Evolutionary conservation across 495 filamentous ascomycete genomes (phyloP).

Genomic region (Aspergillus coremiiformis): DNA sequence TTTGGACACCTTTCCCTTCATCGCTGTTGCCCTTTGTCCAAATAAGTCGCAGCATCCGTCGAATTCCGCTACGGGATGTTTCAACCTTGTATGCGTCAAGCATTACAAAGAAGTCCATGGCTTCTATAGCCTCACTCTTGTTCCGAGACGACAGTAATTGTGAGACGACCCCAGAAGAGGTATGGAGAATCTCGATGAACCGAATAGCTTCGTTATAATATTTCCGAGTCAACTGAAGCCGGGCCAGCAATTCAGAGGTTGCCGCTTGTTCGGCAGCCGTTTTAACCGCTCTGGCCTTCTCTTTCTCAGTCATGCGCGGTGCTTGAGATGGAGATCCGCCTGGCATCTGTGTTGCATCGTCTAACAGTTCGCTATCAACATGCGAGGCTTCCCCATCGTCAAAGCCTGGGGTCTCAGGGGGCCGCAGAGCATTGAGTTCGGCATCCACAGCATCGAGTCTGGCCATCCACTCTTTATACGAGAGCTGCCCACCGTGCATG

Average conservation of each 20-base stretch:
- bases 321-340: constrained; percentile 56
- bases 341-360: constrained; percentile 80
- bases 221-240: constrained; percentile 75
- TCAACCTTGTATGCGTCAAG: constrained; percentile 93
- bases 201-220: constrained; percentile 88
- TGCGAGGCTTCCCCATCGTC: constrained; percentile 48
- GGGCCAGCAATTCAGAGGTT: constrained; percentile 72
- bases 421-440: constrained; percentile 74
- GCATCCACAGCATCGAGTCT: constrained; percentile 72
- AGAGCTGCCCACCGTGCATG: constrained; percentile 83
- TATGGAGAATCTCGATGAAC: constrained; percentile 91
- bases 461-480: constrained; percentile 73
- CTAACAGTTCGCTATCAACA: constrained; percentile 71
- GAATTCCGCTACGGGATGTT: constrained; percentile 79
- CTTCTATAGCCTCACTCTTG: constrained; percentile 96
- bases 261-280: constrained; percentile 69
- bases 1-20: constrained; percentile 96
- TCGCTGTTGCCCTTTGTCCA: constrained; percentile 99
- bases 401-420: constrained; percentile 69
- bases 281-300: constrained; percentile 41
- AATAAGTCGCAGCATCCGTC: constrained; percentile 90
- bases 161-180: constrained; percentile 65
- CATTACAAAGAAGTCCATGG: constrained; percentile 97
- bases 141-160: constrained; percentile 89
- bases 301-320: constrained; percentile 52